Evolutionary conservation across 2,329 filamentous ascomycete genomes (phyloP), one percentile per base, ranked within the genome.

Genomic region (Paracamarosporium sp.): DNA sequence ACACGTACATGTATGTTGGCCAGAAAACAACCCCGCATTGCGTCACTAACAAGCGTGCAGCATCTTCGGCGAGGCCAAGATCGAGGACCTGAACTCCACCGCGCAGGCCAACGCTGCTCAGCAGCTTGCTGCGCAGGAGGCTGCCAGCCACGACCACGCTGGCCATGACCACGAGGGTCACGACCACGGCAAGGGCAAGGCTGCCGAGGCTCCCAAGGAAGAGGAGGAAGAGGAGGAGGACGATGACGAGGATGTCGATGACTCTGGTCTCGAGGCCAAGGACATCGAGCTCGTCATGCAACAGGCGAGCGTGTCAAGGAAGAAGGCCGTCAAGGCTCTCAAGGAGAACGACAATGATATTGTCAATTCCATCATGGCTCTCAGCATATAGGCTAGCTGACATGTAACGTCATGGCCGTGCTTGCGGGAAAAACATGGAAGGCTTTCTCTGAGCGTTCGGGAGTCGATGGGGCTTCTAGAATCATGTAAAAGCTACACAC

Each of bases 321-420:
- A 96, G 85, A 98, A 98, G 88, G 95, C 95, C 61, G 88, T 99
- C 84, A 99, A 98, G 85, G 95, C 96, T 56, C 86, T 99, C 77
- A 93, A 93, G 85, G 95, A 98, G 85, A 99, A 99, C 79, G 94
- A 98, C 83, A 97, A 98, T 76, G 95, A 99, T 79, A 99, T 99
- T 83, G 95, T 99, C 85, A 99, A 99, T 87, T 97, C 95, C 73
- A 99, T 99, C 84, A 99, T 99, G 95, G 93, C 94, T 70, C 84
- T 99, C 64, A 84, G 81, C 75, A 83, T 83, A 82, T 84, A 76
- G 67, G 62, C 56, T 56, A 36, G 43, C 15, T 51, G 24, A 30
- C 45, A 48, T 48, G 15, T 27, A 22, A 45, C 30, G 20, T 27
- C 22, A 53, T 15, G 50, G 40, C 50, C 22, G 44, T 47, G 45